phyloP scores from a whole-genome alignment of 2,329 filamentous ascomycete genomes.

The Verticillium alfalfae region DNA sequence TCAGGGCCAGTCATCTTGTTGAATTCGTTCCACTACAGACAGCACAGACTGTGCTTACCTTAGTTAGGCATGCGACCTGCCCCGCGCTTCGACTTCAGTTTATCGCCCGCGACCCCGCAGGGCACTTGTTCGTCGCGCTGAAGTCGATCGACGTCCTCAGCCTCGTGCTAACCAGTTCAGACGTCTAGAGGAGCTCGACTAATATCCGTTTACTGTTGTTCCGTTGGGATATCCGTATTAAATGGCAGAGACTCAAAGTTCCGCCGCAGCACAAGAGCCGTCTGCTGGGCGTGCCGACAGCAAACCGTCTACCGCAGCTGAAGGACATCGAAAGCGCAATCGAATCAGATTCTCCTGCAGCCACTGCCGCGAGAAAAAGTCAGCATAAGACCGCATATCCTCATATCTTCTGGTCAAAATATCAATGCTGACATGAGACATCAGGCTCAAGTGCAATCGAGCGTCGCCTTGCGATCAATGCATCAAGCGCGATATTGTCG shows the following conservation, averaged over 20 bases:
- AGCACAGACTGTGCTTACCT: neutral
- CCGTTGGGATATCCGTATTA: neutral
- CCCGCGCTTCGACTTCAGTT: neutral
- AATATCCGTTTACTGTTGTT: neutral
- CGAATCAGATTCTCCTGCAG: constrained; percentile 25
- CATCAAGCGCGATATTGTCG: constrained; percentile 19
- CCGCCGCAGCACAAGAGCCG: neutral
- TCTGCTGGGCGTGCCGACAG: neutral
- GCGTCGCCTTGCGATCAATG: constrained; percentile 24
- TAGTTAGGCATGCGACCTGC: neutral
- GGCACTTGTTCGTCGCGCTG: neutral
- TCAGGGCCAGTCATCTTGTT: neutral
- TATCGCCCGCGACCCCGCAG: neutral
- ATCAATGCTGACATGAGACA: neutral
- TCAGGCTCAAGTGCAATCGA: constrained; percentile 25
- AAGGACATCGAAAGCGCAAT: constrained; percentile 20
- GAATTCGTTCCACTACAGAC: neutral
- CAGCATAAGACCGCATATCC: constrained; percentile 3
- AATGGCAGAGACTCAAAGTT: neutral
- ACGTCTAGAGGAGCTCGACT: neutral
- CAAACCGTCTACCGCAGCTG: neutral
- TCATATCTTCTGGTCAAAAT: neutral
- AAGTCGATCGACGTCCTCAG: neutral
- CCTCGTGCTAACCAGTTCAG: neutral
- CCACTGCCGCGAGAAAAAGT: constrained; percentile 27